Evolutionary conservation across 371 early-diverging fungal genomes (phyloP).

Genomic region (Syncephalastrum monosporum): DNA sequence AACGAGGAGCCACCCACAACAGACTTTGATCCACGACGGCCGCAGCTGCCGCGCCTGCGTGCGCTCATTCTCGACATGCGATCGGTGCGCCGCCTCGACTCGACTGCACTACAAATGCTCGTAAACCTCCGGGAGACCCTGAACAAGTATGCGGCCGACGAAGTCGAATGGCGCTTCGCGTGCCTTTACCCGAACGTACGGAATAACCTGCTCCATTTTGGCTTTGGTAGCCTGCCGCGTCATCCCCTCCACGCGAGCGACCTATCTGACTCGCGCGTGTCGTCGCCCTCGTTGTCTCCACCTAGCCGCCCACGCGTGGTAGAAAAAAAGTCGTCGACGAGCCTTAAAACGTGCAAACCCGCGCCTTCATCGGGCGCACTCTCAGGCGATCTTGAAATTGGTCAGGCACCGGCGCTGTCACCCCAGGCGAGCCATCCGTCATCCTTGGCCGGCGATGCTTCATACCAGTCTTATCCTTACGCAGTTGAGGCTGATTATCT

Average conservation of each 20-base stretch:
- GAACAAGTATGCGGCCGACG: conserved; percentile 27
- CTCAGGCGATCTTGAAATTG: too few relatives aligned
- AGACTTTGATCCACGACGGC: too few relatives aligned
- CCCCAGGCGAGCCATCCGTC: too few relatives aligned
- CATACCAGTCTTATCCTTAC: neutral
- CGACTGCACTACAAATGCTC: conserved; percentile 71
- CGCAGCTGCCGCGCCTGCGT: conserved; percentile 48
- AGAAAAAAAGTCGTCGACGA: neutral
- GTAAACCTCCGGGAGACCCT: conserved; percentile 40
- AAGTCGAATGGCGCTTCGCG: conserved; percentile 29
- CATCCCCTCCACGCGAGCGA: too few relatives aligned
- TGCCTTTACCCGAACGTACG: conserved; percentile 1
- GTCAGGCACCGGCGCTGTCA: too few relatives aligned
- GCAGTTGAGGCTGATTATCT: neutral
- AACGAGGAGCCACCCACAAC: conserved; percentile 10
- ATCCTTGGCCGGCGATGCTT: neutral
- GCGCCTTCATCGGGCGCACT: neutral
- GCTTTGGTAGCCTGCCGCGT: conserved; percentile 9
- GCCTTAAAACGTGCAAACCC: neutral
- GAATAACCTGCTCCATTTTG: conserved; percentile 8
- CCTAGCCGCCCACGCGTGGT: neutral
- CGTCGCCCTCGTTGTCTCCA: too few relatives aligned
- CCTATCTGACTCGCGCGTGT: too few relatives aligned
- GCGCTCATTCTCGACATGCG: conserved; percentile 75
- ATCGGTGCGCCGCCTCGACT: conserved; percentile 68